Conservation (phyloP, 352 stramenopile genomes). For the Globisporangium canariense region DNA sequence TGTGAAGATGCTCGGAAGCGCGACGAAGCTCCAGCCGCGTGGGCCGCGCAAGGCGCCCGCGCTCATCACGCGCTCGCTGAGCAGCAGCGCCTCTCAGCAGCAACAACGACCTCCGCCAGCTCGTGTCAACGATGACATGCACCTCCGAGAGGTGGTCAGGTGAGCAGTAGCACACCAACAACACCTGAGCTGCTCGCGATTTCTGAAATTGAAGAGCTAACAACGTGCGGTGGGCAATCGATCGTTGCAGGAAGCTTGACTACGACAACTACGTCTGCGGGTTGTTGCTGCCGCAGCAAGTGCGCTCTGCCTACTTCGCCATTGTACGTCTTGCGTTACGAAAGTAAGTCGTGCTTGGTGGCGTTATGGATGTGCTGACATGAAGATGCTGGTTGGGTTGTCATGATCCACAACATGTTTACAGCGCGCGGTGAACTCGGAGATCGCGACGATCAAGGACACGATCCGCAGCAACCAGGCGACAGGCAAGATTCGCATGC, state of each 20-base stretch:
- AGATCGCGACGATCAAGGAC: constrained; percentile 89
- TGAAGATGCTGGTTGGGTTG: background rate
- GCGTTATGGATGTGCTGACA: background rate
- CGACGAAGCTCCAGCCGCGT: constrained; percentile 2
- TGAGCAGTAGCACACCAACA: background rate
- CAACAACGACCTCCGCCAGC: background rate
- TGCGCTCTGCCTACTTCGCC: constrained; percentile 69
- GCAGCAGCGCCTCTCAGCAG: background rate
- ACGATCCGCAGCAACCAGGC: constrained; percentile 78
- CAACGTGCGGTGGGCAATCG: constrained; percentile 2
- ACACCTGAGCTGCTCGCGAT: background rate
- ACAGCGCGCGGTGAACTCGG: constrained; percentile 87
- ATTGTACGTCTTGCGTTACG: constrained; percentile 41
- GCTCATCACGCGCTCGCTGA: background rate
- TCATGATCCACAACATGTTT: background rate
- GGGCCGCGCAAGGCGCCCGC: background rate
- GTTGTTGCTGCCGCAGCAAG: constrained; percentile 61
- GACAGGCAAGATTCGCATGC: constrained; percentile 88
- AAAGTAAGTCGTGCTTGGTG: background rate
- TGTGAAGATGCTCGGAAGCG: constrained; percentile 1
- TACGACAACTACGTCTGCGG: constrained; percentile 84
- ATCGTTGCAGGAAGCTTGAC: constrained; percentile 61
- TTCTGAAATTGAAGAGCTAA: background rate
- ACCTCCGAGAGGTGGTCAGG: constrained; percentile 16
- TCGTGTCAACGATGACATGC: background rate